Evolutionary conservation across 257 asterid genomes (phyloP).

Genomic region (Solanum bukasovii): DNA sequence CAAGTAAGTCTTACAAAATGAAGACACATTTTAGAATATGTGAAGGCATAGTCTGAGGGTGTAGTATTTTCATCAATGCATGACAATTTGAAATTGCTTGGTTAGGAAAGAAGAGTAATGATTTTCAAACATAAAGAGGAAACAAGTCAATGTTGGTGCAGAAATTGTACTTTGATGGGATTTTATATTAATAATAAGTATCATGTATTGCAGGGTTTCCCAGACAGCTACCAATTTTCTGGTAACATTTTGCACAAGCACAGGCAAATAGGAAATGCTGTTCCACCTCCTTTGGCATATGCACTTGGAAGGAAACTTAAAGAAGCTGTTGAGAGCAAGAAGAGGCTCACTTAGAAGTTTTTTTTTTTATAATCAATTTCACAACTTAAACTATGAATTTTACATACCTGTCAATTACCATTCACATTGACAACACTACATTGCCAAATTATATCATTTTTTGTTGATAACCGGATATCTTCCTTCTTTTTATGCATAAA

Average conservation of each 20-base stretch:
- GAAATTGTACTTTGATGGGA: not conserved
- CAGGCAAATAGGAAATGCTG: slow-evolving; percentile 93
- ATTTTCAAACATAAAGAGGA: no score
- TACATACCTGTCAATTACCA: not conserved
- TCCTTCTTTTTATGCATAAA: not conserved
- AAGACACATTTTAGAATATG: not conserved
- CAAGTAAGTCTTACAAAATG: slow-evolving; percentile 42
- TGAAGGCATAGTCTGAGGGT: not conserved
- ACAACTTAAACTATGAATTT: not conserved
- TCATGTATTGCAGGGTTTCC: slow-evolving; percentile 61
- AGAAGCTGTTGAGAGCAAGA: slow-evolving; percentile 56
- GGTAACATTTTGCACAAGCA: slow-evolving; percentile 66
- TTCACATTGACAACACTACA: not conserved
- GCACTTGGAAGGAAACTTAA: slow-evolving; percentile 76
- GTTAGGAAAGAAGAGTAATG: no score
- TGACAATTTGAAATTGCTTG: not conserved
- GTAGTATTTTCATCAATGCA: not conserved
- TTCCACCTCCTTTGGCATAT: slow-evolving; percentile 90
- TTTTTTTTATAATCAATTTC: not conserved
- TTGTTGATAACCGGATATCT: not conserved
- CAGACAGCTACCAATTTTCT: slow-evolving; percentile 59
- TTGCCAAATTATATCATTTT: not conserved
- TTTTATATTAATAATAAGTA: not conserved
- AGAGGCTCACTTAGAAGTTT: not conserved
- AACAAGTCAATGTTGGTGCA: not conserved